phyloP scores from a whole-genome alignment of 345 rosid genomes.

The Schrenkiella parvula region DNA sequence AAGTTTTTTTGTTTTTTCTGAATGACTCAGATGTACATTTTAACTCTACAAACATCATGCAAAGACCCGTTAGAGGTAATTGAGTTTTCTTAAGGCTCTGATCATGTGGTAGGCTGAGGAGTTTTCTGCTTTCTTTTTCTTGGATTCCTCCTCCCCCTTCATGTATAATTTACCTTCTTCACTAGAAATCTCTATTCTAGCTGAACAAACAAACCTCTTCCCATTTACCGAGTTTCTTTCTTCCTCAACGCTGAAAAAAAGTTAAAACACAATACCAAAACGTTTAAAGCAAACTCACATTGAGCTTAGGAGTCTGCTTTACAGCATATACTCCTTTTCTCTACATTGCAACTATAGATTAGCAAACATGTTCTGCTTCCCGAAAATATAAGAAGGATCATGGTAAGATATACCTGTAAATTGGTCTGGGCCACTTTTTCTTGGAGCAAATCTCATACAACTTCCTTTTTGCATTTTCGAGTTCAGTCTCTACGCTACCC shows the following conservation, averaged over 20 bases:
- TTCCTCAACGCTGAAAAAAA: constrained; percentile 48
- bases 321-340: not conserved
- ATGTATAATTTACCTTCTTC: constrained; percentile 33
- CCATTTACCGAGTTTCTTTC: constrained; percentile 48
- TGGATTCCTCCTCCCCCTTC: constrained; percentile 46
- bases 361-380: constrained; percentile 1
- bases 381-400: not conserved
- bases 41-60: constrained; percentile 1
- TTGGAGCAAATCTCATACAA: constrained; percentile 51
- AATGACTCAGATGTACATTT: not conserved
- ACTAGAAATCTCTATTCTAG: constrained; percentile 42
- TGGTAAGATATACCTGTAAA: constrained; percentile 45
- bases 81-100: constrained; percentile 35
- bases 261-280: constrained; percentile 5
- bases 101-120: constrained; percentile 69
- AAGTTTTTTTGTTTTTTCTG: not conserved
- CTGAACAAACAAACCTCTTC: constrained; percentile 51
- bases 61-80: constrained; percentile 32
- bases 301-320: not conserved
- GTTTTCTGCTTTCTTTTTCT: constrained; percentile 58
- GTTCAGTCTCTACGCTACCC: constrained; percentile 31
- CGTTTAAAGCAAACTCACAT: not conserved
- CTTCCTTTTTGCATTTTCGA: constrained; percentile 58
- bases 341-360: not conserved
- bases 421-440: constrained; percentile 68